phyloP scores from a whole-genome alignment of 805 yeast genomes.

The Barnettozyma wickerhamii region DNA sequence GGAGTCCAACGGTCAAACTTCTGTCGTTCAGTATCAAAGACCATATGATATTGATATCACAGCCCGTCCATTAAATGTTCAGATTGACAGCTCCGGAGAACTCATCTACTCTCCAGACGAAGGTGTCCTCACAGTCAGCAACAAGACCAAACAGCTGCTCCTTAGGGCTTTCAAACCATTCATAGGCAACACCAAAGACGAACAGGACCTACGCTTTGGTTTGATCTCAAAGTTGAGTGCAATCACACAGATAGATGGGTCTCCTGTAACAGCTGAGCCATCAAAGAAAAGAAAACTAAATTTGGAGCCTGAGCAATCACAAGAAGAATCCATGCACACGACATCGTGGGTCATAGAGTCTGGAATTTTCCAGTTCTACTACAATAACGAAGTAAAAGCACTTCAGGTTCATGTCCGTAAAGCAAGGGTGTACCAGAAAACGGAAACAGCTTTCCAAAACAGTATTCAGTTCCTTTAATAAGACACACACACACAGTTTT shows the following conservation, averaged over 20 bases:
- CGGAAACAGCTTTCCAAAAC: no score
- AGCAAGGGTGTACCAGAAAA: no score
- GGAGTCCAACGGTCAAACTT: conserved; percentile 1
- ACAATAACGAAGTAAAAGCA: not conserved
- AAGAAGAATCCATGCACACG: no score
- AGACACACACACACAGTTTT: no score
- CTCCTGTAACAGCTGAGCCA: not conserved
- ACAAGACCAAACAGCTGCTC: not conserved
- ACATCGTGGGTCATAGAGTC: conserved; percentile 4
- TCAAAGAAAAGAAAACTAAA: conserved; percentile 6
- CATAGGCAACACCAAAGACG: no score
- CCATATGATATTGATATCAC: conserved; percentile 38
- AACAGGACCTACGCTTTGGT: not conserved
- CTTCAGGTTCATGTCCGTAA: no score
- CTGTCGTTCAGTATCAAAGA: conserved; percentile 38
- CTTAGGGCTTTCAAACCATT: conserved; percentile 3
- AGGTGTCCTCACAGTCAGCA: not conserved
- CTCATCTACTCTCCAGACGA: not conserved
- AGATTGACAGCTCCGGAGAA: conserved; percentile 4
- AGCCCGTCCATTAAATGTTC: conserved; percentile 3
- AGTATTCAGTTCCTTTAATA: no score
- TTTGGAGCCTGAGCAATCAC: no score
- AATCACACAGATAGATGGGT: no score
- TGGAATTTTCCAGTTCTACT: conserved; percentile 2
- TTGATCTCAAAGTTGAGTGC: not conserved